These are phyloP conservation scores for Zygosaccharomyces sapae DNA, from an alignment of 1,139 yeast genomes.

Conservation along the genomic window DNA sequence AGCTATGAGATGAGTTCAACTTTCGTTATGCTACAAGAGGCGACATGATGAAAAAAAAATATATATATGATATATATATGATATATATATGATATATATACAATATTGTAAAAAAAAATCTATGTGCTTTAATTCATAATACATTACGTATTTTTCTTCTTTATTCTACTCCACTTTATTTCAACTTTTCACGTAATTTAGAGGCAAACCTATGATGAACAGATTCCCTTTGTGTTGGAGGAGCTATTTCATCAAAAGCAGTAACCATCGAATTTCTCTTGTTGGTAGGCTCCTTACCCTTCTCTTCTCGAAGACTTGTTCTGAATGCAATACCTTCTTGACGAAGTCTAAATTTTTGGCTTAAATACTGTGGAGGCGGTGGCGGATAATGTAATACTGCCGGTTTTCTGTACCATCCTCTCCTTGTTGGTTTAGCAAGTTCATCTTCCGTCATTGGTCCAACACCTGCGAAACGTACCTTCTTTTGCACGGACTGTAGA, in stretches of 20 bases:
- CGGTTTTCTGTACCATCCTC: constrained; percentile 38
- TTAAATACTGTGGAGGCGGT: constrained; percentile 27
- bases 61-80: neutral
- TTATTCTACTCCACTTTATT: constrained; percentile 13
- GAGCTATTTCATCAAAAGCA: constrained; percentile 17
- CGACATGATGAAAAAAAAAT: neutral
- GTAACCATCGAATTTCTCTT: constrained; percentile 12
- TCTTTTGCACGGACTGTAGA: constrained; percentile 17
- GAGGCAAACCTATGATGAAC: constrained; percentile 24
- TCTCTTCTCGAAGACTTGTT: constrained; percentile 28
- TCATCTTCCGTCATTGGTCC: constrained; percentile 35
- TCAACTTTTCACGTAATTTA: constrained; percentile 29
- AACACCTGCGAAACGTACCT: constrained; percentile 36
- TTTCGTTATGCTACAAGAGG: neutral
- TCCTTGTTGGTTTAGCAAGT: constrained; percentile 32
- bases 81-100: neutral
- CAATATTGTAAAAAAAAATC: neutral
- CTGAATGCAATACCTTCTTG: constrained; percentile 37
- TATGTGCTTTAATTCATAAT: neutral
- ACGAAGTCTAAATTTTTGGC: constrained; percentile 22
- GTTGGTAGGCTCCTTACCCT: constrained; percentile 10
- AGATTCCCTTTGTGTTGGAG: constrained; percentile 17
- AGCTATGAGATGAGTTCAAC: neutral
- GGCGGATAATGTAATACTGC: constrained; percentile 37
- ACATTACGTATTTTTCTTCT: neutral